Percentiles rank a stretch among this genome's conserved stretches.
These are phyloP conservation scores for Raffaelea arxii DNA, from an alignment of 2,329 filamentous ascomycete genomes.

Conservation along the genomic window DNA sequence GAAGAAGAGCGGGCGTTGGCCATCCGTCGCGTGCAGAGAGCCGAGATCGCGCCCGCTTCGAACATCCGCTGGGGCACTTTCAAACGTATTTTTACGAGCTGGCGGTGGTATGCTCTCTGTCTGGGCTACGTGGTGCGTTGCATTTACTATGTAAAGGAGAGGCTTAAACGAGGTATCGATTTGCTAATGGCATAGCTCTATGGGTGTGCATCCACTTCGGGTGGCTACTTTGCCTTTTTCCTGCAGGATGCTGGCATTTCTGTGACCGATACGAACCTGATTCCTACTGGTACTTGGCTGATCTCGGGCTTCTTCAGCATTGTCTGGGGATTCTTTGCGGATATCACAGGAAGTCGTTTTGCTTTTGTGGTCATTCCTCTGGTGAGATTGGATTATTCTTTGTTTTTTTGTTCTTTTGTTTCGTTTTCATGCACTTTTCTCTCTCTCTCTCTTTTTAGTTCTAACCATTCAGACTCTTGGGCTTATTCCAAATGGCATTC, in stretches of 20 bases:
- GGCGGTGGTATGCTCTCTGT: conserved; percentile 21
- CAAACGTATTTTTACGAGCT: conserved; percentile 16
- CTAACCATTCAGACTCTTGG: no score
- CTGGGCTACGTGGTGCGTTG: conserved; percentile 20
- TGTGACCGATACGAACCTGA: conserved; percentile 15
- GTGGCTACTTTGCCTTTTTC: conserved; percentile 2
- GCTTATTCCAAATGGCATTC: conserved; percentile 22
- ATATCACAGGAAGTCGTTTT: conserved; percentile 15
- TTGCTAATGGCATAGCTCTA: no score
- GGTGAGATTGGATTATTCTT: conserved; percentile 13
- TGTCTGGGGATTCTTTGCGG: conserved; percentile 15
- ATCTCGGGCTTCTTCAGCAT: conserved; percentile 11
- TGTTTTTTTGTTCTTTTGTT: conserved; percentile 10
- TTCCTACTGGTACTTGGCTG: conserved; percentile 15
- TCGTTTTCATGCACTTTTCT: neutral
- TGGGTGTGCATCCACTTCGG: neutral
- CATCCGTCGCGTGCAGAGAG: conserved; percentile 13
- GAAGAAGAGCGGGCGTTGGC: conserved; percentile 16
- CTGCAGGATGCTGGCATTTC: conserved; percentile 16
- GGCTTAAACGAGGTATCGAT: no score
- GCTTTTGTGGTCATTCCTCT: conserved; percentile 14
- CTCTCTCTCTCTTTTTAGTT: neutral
- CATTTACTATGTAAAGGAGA: no score
- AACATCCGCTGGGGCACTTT: conserved; percentile 15
- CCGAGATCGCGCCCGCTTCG: conserved; percentile 17